Percentiles rank a stretch among this genome's conserved stretches.
phyloP scores from a whole-genome alignment of 768 basidiomycete species.

The Trametes meyenii region DNA sequence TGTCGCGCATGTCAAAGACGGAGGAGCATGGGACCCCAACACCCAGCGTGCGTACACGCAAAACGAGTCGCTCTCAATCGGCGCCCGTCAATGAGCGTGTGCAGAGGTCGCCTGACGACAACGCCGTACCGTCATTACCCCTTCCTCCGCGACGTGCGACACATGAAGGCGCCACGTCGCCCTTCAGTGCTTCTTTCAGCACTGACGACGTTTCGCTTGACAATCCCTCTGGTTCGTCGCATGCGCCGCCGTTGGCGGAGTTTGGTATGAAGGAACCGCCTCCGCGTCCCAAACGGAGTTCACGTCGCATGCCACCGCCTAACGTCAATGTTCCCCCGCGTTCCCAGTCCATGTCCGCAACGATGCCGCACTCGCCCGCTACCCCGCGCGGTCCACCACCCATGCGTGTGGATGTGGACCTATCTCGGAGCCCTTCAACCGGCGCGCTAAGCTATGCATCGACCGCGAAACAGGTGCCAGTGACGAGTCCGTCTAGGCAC shows the following conservation, averaged over 20 bases:
- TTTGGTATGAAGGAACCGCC: conserved; percentile 27
- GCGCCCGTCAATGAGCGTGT: conserved; percentile 6
- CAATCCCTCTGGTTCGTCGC: conserved; percentile 33
- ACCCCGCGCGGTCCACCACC: conserved; percentile 25
- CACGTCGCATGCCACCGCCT: conserved; percentile 22
- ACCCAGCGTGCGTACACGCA: conserved; percentile 6
- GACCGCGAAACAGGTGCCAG: conserved; percentile 23
- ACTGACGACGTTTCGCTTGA: conserved; percentile 48
- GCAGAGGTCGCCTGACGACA: conserved; percentile 7
- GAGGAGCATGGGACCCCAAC: neutral
- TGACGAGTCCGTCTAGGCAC: conserved; percentile 5
- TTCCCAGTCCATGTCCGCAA: conserved; percentile 22
- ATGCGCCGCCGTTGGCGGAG: conserved; percentile 23
- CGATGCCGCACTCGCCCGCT: conserved; percentile 24
- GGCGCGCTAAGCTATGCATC: conserved; percentile 37
- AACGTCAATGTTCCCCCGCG: conserved; percentile 17
- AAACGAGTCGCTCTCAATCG: conserved; percentile 21
- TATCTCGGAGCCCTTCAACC: conserved; percentile 20
- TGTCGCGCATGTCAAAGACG: conserved; percentile 40
- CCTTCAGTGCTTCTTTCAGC: conserved; percentile 40
- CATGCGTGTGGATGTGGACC: conserved; percentile 20
- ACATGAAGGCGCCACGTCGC: conserved; percentile 42
- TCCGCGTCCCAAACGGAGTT: conserved; percentile 33
- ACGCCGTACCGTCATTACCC: conserved; percentile 16
- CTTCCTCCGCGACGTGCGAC: conserved; percentile 23